These are phyloP conservation scores for Ambrosiella xylebori DNA, from an alignment of 2,329 filamentous ascomycete species.

Conservation along the genomic window DNA sequence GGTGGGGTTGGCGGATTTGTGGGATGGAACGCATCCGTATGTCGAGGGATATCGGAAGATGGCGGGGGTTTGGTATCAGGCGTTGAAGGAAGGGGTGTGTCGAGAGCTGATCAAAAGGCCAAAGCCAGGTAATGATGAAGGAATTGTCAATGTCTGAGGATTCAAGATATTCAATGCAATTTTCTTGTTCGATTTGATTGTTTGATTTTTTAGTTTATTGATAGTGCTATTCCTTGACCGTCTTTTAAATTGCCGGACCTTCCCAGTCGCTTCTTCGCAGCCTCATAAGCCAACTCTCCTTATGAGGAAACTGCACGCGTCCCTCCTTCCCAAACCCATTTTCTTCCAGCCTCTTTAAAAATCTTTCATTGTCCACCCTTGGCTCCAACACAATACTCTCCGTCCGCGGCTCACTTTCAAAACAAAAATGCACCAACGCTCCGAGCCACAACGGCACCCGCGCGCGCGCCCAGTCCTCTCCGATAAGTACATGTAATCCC, in stretches of 20 bases:
- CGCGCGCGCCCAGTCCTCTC: conserved; percentile 81
- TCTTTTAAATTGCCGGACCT: conserved; percentile 39
- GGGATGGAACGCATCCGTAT: conserved; percentile 24
- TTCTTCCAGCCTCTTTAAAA: conserved; percentile 45
- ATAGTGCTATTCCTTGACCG: background rate
- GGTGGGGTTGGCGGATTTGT: conserved; percentile 17
- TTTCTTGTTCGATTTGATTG: too few relatives aligned
- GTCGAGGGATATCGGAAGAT: conserved; percentile 26
- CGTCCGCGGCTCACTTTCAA: conserved; percentile 61
- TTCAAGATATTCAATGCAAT: background rate
- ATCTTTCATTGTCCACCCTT: conserved; percentile 60
- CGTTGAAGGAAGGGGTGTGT: conserved; percentile 17
- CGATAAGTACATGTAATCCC: conserved; percentile 74
- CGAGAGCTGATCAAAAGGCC: conserved; percentile 12
- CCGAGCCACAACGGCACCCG: conserved; percentile 69
- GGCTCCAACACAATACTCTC: conserved; percentile 76
- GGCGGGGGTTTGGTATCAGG: conserved; percentile 22
- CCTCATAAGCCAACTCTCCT: conserved; percentile 75
- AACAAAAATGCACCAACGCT: conserved; percentile 73
- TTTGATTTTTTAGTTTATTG: too few relatives aligned
- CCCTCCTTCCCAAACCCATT: conserved; percentile 74
- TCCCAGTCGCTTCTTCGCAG: conserved; percentile 67
- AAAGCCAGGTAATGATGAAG: background rate
- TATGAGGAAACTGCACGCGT: conserved; percentile 77
- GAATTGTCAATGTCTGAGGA: background rate